These are phyloP conservation scores for Aquilaria yunnanensis DNA, from an alignment of 345 rosid species.

Conservation along the genomic window DNA sequence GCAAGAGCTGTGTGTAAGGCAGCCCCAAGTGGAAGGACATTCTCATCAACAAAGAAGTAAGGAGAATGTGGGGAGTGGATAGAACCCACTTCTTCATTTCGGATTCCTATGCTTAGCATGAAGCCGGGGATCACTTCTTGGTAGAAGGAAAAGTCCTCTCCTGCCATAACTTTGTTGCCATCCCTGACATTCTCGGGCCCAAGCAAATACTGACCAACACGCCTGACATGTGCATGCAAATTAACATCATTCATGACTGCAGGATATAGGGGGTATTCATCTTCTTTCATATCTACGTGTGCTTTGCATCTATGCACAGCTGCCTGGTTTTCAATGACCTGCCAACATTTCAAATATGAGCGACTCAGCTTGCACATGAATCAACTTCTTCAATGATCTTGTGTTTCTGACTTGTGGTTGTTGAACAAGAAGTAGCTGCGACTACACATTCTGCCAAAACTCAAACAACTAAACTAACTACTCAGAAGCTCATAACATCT, in stretches of 20 bases:
- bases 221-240: constrained; percentile 43
- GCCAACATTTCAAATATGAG: constrained; percentile 12
- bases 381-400: neutral
- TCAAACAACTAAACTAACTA: too few species aligned
- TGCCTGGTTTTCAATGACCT: constrained; percentile 71
- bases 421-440: too few species aligned
- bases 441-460: too few species aligned
- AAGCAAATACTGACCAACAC: constrained; percentile 42
- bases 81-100: constrained; percentile 60
- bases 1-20: constrained; percentile 68
- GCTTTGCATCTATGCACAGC: constrained; percentile 60
- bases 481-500: too few species aligned
- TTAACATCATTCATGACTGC: constrained; percentile 56
- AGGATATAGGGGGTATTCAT: constrained; percentile 48
- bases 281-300: constrained; percentile 37
- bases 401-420: neutral
- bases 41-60: constrained; percentile 68
- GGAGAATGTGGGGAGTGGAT: constrained; percentile 68
- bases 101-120: constrained; percentile 59
- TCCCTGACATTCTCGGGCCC: constrained; percentile 50
- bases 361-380: neutral
- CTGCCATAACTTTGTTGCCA: constrained; percentile 51
- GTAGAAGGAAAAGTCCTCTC: constrained; percentile 85
- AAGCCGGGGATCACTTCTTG: constrained; percentile 72
- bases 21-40: constrained; percentile 74